Conservation (phyloP, 495 filamentous ascomycete genomes). For the Aspergillus campestris region DNA sequence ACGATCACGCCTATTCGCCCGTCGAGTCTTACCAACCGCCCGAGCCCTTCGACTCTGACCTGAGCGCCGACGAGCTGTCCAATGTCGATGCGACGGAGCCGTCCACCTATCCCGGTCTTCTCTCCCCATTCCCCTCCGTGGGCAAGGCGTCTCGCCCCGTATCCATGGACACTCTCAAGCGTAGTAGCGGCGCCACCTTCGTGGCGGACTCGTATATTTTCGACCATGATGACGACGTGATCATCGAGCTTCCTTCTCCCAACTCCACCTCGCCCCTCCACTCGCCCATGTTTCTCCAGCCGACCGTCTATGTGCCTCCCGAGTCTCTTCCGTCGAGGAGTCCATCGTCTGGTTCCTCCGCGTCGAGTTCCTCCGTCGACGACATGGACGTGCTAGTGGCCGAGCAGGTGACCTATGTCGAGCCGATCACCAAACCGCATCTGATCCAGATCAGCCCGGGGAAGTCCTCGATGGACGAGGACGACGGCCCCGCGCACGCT, state of each 20-base stretch:
- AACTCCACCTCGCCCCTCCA: conserved; percentile 24
- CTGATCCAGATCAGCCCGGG: conserved; percentile 30
- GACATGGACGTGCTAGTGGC: conserved; percentile 30
- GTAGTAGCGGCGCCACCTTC: conserved; percentile 29
- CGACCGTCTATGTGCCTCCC: conserved; percentile 25
- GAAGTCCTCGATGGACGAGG: too few relatives aligned
- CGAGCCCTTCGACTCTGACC: conserved; percentile 21
- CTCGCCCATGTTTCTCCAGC: conserved; percentile 27
- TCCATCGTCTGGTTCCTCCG: conserved; percentile 20
- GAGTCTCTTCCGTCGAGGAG: conserved; percentile 10
- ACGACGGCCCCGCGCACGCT: too few relatives aligned
- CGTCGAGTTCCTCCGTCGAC: conserved; percentile 27
- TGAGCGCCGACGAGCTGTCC: conserved; percentile 25
- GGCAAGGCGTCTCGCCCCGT: conserved; percentile 26
- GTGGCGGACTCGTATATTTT: conserved; percentile 29
- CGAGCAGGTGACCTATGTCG: conserved; percentile 27
- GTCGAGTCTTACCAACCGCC: conserved; percentile 18
- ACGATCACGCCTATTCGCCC: conserved; percentile 28
- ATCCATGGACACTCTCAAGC: conserved; percentile 36
- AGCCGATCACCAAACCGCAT: conserved; percentile 27
- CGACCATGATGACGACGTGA: conserved; percentile 28
- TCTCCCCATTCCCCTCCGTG: conserved; percentile 13
- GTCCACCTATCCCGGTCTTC: conserved; percentile 8
- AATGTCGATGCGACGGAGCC: conserved; percentile 17
- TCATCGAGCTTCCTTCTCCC: conserved; percentile 32